Base-by-base conservation (phyloP, 2,329 filamentous ascomycete species). In the Gliomastix tumulicola region DNA sequence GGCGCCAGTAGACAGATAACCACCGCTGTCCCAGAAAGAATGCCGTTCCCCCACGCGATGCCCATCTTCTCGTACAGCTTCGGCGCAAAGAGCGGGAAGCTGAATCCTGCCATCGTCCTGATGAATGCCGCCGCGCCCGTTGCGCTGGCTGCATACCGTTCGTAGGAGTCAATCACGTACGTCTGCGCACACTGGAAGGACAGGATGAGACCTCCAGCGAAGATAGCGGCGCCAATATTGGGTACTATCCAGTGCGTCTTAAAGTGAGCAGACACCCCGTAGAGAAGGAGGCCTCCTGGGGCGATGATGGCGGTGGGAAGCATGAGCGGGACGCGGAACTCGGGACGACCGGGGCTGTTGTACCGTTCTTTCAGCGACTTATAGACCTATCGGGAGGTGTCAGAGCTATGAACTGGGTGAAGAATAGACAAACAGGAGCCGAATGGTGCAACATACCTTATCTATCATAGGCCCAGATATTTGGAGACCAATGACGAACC, bases 161-260 rank as follows among this genome's bases (percentile, higher is more conserved):
- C 55, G 39, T 62, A 63, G 6, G 69, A 72, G 32, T 79, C 75
- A 10, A 77, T 66, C 3, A 78, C 62, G 38, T 80, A 80, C 0
- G 74, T 74, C 44, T 76, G 70, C 22, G 72, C 67, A 18, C 72
- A 71, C 50, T 74, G 72, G 42, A 79, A 82, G 0, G 67, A 62
- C 1, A 74, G 61, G 32, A 79, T 71, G 36, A 74, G 67, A 0
- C 75, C 76, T 1, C 66, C 55, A 0, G 73, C 45, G 15, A 63
- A 55, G 1, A 61, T 49, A 1, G 46, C 56, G 7, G 72, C 71
- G 2, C 76, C 78, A 23, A 81, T 62, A 40, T 81, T 76, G 0
- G 76, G 75, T 6, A 77, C 55, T 19, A 69, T 62, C 68, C 69
- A 75, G 47, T 72, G 66, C 1, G 59, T 44, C 4, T 54, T 44